A percentile compares a stretch with the other conserved stretches of the same genome.
These are phyloP conservation scores for maize (Zea mays) DNA, from an alignment of 176 grass and related monocot genomes.

Conservation along the genomic window Zm-B73-REFERENCE-NAM-5.0 NC_050097.1:59321501-59322000, in stretches of 20 bases:
- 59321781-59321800: neutral
- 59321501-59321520: no score
- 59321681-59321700: neutral
- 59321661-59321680: neutral
- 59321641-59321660: neutral
- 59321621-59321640: neutral
- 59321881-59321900: neutral
- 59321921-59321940: neutral
- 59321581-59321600: neutral
- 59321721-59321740: neutral
- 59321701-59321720: neutral
- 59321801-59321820: constrained; percentile 1
- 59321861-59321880: neutral
- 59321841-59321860: neutral
- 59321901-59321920: neutral
- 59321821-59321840: neutral
- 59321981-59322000: neutral
- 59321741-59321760: neutral
- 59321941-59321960: neutral
- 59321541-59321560: no score
- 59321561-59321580: neutral
- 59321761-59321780: neutral
- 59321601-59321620: neutral
- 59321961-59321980: neutral
- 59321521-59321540: no score